Conservation (phyloP, 352 stramenopile species). For the Globisporangium nodosum region DNA sequence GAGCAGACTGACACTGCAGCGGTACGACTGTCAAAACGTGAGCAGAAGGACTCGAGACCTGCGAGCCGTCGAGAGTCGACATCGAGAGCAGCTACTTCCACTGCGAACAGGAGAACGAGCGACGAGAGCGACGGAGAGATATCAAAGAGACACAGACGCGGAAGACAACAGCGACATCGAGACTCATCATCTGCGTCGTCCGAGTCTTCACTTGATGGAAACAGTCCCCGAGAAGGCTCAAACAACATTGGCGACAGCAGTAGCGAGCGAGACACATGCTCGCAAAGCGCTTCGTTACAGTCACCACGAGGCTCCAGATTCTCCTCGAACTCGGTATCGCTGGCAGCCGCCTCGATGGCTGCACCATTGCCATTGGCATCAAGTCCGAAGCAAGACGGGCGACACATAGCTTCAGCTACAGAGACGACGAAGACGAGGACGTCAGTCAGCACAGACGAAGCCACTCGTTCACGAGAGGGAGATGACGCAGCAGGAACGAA, state of each 20-base stretch:
- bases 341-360: background rate
- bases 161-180: background rate
- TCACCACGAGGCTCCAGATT: constrained; percentile 1
- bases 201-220: too few relatives aligned
- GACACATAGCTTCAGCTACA: background rate
- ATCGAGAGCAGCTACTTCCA: background rate
- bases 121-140: background rate
- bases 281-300: background rate
- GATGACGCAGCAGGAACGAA: background rate
- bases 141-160: background rate
- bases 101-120: background rate
- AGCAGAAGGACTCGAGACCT: background rate
- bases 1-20: too few relatives aligned
- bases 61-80: background rate
- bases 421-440: background rate
- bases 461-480: too few relatives aligned
- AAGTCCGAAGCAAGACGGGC: background rate
- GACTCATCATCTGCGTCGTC: background rate
- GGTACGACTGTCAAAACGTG: too few relatives aligned
- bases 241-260: background rate
- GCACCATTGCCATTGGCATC: background rate
- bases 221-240: too few relatives aligned
- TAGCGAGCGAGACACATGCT: background rate
- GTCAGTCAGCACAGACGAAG: too few relatives aligned
- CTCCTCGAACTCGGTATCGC: background rate